Percentiles rank a stretch among this genome's conserved stretches.
Conservation (phyloP, 2,329 filamentous ascomycete genomes). For the Phaeosphaeria sp. region DNA sequence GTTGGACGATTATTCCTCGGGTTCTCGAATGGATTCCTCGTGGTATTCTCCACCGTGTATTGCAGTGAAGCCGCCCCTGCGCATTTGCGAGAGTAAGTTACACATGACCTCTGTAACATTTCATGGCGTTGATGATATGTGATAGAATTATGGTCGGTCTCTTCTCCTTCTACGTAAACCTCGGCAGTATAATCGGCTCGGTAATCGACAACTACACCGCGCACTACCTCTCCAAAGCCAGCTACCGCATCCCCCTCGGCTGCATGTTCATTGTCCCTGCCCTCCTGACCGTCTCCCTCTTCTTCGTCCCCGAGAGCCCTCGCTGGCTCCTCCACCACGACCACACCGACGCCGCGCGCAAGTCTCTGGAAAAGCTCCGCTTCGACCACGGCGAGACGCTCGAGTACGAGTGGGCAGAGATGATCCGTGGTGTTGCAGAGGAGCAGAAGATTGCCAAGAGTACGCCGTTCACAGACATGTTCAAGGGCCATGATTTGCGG, state of each 20-base stretch:
- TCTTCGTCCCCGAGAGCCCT: conserved; percentile 46
- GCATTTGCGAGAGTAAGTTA: conserved; percentile 38
- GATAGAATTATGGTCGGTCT: conserved; percentile 53
- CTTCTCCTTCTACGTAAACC: conserved; percentile 59
- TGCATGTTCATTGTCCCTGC: conserved; percentile 61
- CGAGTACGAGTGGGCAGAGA: conserved; percentile 37
- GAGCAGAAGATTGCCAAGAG: conserved; percentile 57
- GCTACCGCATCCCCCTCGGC: conserved; percentile 56
- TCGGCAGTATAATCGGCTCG: conserved; percentile 57
- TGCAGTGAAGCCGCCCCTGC: conserved; percentile 51
- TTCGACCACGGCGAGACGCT: conserved; percentile 19
- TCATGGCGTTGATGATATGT: conserved; percentile 22
- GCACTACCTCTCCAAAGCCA: conserved; percentile 20
- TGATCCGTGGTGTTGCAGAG: conserved; percentile 35
- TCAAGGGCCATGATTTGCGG: conserved; percentile 56
- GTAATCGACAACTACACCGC: conserved; percentile 39
- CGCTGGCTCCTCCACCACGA: conserved; percentile 49
- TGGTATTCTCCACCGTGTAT: conserved; percentile 61
- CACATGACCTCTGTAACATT: neutral
- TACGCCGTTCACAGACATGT: conserved; percentile 58
- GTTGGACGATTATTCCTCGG: conserved; percentile 52
- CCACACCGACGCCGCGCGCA: conserved; percentile 18
- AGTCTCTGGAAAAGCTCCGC: conserved; percentile 27
- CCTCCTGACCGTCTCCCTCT: conserved; percentile 50
- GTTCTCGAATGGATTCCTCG: conserved; percentile 53